Percentiles rank a stretch among this genome's conserved stretches.
Conservation (phyloP, 768 basidiomycete genomes). For the Tricholoma terreum region DNA sequence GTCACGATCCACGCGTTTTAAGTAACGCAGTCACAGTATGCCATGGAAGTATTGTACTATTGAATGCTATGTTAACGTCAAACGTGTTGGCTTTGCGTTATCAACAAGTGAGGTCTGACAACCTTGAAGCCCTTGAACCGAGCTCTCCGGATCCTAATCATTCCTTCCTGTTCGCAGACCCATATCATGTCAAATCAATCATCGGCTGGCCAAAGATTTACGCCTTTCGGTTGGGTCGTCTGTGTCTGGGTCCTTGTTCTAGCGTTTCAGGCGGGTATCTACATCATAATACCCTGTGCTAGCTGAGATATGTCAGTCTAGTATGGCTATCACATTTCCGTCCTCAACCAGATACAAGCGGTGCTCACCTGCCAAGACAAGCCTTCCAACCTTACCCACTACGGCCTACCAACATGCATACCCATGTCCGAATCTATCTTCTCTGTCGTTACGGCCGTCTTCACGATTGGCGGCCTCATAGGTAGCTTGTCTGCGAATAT, state of each 20-base stretch:
- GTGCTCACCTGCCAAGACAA: slow-evolving; percentile 65
- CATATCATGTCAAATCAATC: slow-evolving; percentile 13
- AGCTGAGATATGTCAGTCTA: slow-evolving; percentile 22
- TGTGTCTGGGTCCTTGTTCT: slow-evolving; percentile 66
- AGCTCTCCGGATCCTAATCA: not conserved
- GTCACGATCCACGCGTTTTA: not conserved
- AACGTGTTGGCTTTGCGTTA: too few relatives aligned
- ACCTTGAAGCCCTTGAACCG: not conserved
- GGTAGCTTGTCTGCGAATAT: slow-evolving; percentile 70
- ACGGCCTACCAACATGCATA: slow-evolving; percentile 69
- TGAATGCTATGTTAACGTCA: too few relatives aligned
- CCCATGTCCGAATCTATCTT: slow-evolving; percentile 75
- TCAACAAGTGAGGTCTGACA: not conserved
- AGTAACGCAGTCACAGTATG: too few relatives aligned
- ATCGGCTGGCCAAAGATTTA: slow-evolving; percentile 35
- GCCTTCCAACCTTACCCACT: slow-evolving; percentile 19
- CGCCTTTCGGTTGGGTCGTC: slow-evolving; percentile 59
- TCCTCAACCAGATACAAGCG: slow-evolving; percentile 84
- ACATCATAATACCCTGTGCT: not conserved
- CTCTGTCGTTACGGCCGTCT: slow-evolving; percentile 80
- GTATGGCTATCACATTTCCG: slow-evolving; percentile 93
- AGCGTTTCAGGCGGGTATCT: slow-evolving; percentile 49
- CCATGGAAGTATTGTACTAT: too few relatives aligned
- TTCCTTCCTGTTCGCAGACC: not conserved
- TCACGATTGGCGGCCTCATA: slow-evolving; percentile 82